Evolutionary conservation across 2,329 filamentous ascomycete genomes (phyloP).

Genomic region (Apiospora hydei): DNA sequence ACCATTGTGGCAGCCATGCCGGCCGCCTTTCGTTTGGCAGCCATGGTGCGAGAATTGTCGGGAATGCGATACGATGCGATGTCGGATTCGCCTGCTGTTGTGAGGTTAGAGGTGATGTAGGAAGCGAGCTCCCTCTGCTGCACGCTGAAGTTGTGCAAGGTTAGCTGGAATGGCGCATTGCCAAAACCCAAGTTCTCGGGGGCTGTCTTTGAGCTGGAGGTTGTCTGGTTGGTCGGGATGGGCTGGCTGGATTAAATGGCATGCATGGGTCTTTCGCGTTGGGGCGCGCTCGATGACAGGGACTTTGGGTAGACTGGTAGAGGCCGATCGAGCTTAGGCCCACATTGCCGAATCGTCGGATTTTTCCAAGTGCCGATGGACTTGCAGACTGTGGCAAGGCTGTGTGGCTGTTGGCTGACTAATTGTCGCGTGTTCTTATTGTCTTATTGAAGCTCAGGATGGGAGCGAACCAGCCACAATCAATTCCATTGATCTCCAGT

Average conservation of each 20-base stretch:
- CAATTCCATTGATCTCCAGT: not conserved
- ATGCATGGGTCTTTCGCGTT: conserved; percentile 13
- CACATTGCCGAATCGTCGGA: conserved; percentile 1
- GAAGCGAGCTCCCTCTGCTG: conserved; percentile 2
- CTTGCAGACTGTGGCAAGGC: not conserved
- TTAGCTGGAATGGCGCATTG: conserved; percentile 8
- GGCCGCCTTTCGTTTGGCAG: conserved; percentile 90
- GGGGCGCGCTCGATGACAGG: conserved; percentile 3
- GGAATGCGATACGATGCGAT: not conserved
- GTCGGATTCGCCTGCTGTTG: conserved; percentile 2
- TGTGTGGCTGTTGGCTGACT: not conserved
- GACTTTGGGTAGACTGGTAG: not conserved
- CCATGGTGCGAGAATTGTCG: conserved; percentile 66
- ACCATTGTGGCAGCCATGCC: conserved; percentile 67
- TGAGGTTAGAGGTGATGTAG: not conserved
- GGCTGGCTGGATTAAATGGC: conserved; percentile 15
- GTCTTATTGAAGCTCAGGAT: not conserved
- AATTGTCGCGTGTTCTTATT: not conserved
- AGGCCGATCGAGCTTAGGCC: not conserved
- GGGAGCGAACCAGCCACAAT: conserved; percentile 7
- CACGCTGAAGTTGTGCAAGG: not conserved
- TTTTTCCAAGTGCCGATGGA: not conserved
- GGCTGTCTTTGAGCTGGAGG: not conserved
- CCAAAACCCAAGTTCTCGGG: conserved; percentile 2
- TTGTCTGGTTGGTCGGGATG: conserved; percentile 1